A percentile compares a stretch with the other conserved stretches of the same genome.
phyloP scores from a whole-genome alignment of 1,139 yeast species.

The Pneumocystis wakefieldiae region DNA sequence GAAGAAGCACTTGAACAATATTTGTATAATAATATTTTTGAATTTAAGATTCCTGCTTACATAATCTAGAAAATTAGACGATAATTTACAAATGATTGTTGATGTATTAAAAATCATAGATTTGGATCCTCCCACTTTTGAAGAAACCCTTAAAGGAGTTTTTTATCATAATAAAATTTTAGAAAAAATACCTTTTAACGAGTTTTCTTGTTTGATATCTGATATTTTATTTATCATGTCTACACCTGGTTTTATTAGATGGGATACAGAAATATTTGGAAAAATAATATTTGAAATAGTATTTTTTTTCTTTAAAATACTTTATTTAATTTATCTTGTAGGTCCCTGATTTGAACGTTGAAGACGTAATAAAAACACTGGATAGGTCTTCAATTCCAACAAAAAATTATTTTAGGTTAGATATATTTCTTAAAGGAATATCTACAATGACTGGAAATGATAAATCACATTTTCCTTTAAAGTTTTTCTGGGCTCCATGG shows the following conservation, averaged over 20 bases:
- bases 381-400: not conserved
- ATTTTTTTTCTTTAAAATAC: not conserved
- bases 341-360: not conserved
- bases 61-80: not conserved
- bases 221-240: not conserved
- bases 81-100: not conserved
- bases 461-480: constrained; percentile 5
- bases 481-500: constrained; percentile 12
- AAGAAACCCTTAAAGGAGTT: not conserved
- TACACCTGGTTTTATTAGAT: not conserved
- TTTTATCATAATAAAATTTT: not conserved
- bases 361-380: not conserved
- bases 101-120: not conserved
- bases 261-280: not conserved
- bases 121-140: not conserved
- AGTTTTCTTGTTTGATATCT: not conserved
- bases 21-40: not conserved
- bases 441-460: not conserved
- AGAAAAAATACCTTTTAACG: not conserved
- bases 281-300: not conserved
- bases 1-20: constrained; percentile 1
- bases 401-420: not conserved
- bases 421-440: not conserved
- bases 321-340: not conserved
- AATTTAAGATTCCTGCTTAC: not conserved